Conservation (phyloP, 108 stramenopile species). For the Seminavis robusta region DNA sequence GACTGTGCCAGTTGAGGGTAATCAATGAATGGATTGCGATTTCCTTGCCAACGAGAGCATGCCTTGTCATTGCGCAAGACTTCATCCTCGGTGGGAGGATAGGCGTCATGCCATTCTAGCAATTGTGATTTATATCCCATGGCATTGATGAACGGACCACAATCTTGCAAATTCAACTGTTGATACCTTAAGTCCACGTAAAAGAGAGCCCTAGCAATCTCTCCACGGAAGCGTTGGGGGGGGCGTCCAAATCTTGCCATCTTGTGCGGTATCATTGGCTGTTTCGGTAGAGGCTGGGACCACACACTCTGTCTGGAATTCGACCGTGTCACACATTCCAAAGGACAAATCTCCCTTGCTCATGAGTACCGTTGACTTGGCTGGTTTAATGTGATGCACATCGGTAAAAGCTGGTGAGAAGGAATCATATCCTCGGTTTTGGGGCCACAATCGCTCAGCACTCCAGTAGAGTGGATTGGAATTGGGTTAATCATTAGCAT, state of each 20-base stretch:
- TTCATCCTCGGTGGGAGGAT: slow-evolving; percentile 70
- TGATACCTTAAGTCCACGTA: slow-evolving; percentile 80
- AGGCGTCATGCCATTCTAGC: slow-evolving; percentile 68
- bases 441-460: slow-evolving; percentile 1
- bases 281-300: slow-evolving; percentile 1
- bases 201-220: slow-evolving; percentile 78
- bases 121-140: slow-evolving; percentile 63
- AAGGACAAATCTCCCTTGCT: slow-evolving; percentile 2
- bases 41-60: slow-evolving; percentile 73
- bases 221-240: slow-evolving; percentile 53
- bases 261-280: slow-evolving; percentile 4
- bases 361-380: neutral
- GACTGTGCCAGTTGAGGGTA: slow-evolving; percentile 47
- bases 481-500: neutral
- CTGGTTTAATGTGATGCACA: slow-evolving; percentile 5
- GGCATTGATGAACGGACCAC: slow-evolving; percentile 16
- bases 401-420: neutral
- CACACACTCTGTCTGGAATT: neutral
- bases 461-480: neutral
- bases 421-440: neutral
- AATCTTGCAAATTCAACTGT: slow-evolving; percentile 34
- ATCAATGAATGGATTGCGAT: slow-evolving; percentile 88
- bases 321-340: slow-evolving; percentile 7
- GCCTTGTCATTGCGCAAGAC: slow-evolving; percentile 50
- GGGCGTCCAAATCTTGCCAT: slow-evolving; percentile 23